Conservation (phyloP, 352 stramenopile genomes). For the Globisporangium echinulatum region DNA sequence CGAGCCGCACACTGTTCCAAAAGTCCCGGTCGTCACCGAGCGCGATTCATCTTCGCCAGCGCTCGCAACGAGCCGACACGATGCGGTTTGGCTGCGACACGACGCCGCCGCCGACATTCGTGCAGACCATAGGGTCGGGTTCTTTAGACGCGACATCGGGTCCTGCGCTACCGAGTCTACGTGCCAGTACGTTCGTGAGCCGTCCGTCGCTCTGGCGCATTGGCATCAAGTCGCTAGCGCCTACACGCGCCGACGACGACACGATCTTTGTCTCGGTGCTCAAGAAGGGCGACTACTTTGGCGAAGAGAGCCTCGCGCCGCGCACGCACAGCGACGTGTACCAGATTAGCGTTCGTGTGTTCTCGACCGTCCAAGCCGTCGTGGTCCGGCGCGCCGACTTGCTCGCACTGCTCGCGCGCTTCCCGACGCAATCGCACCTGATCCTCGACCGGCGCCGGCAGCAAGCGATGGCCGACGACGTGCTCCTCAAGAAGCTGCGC, state of each 20-base stretch:
- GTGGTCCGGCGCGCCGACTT: conserved; percentile 44
- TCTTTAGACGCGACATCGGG: neutral
- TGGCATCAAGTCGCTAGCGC: neutral
- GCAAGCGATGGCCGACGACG: conserved; percentile 12
- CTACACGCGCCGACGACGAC: neutral
- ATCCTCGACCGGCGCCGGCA: conserved; percentile 16
- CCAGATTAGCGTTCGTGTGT: conserved; percentile 46
- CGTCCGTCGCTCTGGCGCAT: conserved; percentile 7
- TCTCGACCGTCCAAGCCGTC: conserved; percentile 39
- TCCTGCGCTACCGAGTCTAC: neutral
- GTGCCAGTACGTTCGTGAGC: neutral
- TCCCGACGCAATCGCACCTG: conserved; percentile 28
- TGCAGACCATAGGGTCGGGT: neutral
- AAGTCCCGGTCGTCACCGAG: conserved; percentile 3
- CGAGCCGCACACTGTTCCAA: neutral
- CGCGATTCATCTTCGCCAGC: neutral
- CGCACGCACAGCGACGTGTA: conserved; percentile 27
- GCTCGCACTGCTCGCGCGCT: conserved; percentile 27
- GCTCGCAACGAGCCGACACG: neutral
- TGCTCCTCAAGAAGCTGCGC: conserved; percentile 19
- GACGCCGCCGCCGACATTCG: neutral
- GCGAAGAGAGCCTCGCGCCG: conserved; percentile 43
- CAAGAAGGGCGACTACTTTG: conserved; percentile 51
- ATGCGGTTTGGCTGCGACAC: neutral
- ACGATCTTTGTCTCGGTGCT: conserved; percentile 46